These are phyloP conservation scores for Cryptococcus floricola DNA, from an alignment of 1,284 basidiomycete species.

Conservation along the genomic window DNA sequence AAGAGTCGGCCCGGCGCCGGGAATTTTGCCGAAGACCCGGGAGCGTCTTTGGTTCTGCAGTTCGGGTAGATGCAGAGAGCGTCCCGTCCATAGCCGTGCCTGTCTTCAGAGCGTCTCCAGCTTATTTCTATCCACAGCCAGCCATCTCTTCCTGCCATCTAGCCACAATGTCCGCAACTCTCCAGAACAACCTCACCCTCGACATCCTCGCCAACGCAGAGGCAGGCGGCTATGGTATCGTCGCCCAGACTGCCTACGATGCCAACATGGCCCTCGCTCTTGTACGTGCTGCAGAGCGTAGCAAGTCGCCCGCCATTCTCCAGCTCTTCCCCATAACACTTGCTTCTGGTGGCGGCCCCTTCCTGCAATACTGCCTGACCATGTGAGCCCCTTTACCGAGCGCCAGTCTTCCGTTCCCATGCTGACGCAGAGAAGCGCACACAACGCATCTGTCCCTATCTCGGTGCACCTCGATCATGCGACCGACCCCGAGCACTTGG, in stretches of 20 bases:
- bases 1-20: no score
- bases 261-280: constrained; percentile 40
- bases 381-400: constrained; percentile 21
- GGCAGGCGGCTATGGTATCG: constrained; percentile 41
- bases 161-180: constrained; percentile 19
- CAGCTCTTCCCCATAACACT: constrained; percentile 48
- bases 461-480: constrained; percentile 51
- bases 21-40: no score
- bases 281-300: constrained; percentile 43
- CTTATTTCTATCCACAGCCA: no score
- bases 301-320: constrained; percentile 43
- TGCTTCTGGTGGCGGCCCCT: constrained; percentile 28
- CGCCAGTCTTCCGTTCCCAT: background rate
- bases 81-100: no score
- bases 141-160: background rate
- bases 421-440: constrained; percentile 54
- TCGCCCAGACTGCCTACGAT: constrained; percentile 45
- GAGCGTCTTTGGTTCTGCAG: no score
- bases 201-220: constrained; percentile 46
- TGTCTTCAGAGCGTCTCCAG: no score
- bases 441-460: constrained; percentile 49
- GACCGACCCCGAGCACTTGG: constrained; percentile 51
- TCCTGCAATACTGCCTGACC: constrained; percentile 36
- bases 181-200: constrained; percentile 44
- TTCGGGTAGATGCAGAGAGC: no score